Evolutionary conservation across 768 basidiomycete genomes (phyloP).

Genomic region (Asterophora parasitica): DNA sequence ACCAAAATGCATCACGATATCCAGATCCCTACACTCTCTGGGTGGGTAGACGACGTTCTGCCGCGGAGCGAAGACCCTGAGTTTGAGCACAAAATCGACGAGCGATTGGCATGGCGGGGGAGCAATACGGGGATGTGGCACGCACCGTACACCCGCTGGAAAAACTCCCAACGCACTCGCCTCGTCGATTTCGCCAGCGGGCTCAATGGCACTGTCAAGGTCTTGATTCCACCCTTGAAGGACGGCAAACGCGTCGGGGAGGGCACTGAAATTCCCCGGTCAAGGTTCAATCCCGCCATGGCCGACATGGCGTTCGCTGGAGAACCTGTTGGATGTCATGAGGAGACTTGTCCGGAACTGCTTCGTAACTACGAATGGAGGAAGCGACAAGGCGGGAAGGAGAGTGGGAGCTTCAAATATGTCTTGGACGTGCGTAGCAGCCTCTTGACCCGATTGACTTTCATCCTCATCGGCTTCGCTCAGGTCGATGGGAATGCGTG

Average conservation of each 20-base stretch:
- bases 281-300: constrained; percentile 37
- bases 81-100: constrained; percentile 54
- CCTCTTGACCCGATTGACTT: neutral
- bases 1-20: constrained; percentile 44
- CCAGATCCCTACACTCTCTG: constrained; percentile 32
- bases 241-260: constrained; percentile 24
- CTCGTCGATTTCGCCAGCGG: constrained; percentile 34
- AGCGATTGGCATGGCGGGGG: constrained; percentile 57
- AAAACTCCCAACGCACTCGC: constrained; percentile 34
- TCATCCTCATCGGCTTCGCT: neutral
- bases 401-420: constrained; percentile 49
- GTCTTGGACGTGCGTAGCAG: constrained; percentile 35
- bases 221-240: constrained; percentile 23
- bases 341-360: constrained; percentile 34
- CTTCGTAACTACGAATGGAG: constrained; percentile 40
- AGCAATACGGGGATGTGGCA: constrained; percentile 54
- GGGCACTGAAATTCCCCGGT: constrained; percentile 21
- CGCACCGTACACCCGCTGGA: constrained; percentile 33
- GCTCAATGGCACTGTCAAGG: constrained; percentile 24
- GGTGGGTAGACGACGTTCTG: constrained; percentile 30
- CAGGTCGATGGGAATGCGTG: constrained; percentile 52
- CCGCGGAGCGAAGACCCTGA: constrained; percentile 40
- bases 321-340: constrained; percentile 33
- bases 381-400: constrained; percentile 27
- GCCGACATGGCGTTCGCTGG: constrained; percentile 50